Evolutionary conservation across 139 green algal genomes (phyloP).

Genomic region (Coelastrella sp.): DNA sequence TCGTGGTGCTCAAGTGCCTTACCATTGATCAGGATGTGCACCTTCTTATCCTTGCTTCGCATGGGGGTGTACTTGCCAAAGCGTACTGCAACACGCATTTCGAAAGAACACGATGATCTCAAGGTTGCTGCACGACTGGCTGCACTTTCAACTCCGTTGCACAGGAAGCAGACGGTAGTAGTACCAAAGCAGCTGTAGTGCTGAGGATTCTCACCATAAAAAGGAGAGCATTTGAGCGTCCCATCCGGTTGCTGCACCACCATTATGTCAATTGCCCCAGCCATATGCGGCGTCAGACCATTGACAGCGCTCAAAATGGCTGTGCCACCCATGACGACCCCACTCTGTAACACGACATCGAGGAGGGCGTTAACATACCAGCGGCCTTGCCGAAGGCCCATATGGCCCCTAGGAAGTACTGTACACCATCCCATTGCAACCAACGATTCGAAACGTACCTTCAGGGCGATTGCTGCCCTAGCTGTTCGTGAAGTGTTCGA

Average conservation of each 20-base stretch:
- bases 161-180: no score
- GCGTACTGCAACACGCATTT: conserved; percentile 74
- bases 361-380: neutral
- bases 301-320: conserved; percentile 70
- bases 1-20: conserved; percentile 11
- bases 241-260: conserved; percentile 91
- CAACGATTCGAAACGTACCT: conserved; percentile 17
- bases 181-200: neutral
- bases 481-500: conserved; percentile 37
- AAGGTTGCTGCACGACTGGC: no score
- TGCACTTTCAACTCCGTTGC: no score
- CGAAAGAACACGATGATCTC: neutral
- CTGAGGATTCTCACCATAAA: conserved; percentile 79
- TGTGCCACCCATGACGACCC: conserved; percentile 70
- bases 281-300: conserved; percentile 81
- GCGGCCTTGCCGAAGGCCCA: neutral
- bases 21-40: conserved; percentile 88
- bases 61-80: conserved; percentile 97
- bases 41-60: conserved; percentile 75
- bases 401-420: no score
- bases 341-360: conserved; percentile 52
- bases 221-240: conserved; percentile 84
- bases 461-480: conserved; percentile 48
- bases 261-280: conserved; percentile 94
- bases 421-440: neutral